Evolutionary conservation across 1,284 basidiomycete genomes (phyloP), one percentile per base, ranked within the genome.

Genomic region (Austroboletus rostrupii): DNA sequence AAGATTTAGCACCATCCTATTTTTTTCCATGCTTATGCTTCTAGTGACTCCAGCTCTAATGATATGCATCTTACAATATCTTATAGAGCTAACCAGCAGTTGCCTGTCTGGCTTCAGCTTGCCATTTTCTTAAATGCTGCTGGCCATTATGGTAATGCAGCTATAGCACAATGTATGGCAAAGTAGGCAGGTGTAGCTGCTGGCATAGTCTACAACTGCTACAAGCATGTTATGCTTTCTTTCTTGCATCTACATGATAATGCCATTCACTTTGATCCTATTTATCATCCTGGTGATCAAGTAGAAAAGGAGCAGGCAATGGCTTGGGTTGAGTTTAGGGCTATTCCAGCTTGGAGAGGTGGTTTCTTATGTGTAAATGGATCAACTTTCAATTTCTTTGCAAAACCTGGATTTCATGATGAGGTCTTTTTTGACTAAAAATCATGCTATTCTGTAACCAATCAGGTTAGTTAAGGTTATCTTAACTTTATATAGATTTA

Each of bases 361-460:
- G 53, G 43, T 14, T 36, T 54, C 19, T 2, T 53, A 26, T 58
- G 8, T 52, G 36, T 60, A 42, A 47, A 59, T 56, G 52, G 52
- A 0, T 45, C 49, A 36, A 2, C 47, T 9, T 60, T 61, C 45
- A 55, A 55, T 10, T 39, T 61, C 2, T 61, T 52, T 32, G 41
- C 55, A n/a, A 61, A 55, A 36, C 59, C 51, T 13, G 53, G 53
- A 6, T 53, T 31, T 28, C 46, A 57, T 54, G 31, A 47, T 29
- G 54, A 60, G 6, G 49, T 4, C 1, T 57, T 59, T 38, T 60
- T 43, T 46, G 44, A 57, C 12, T 2, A 37, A 1, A 59, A 61
- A n/a, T 60, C 48, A 8, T 36, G 43, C 5, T 57, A 61, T 40
- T 61, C 47, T 16, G 10, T 36, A 11, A 36, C 45, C 0, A 48